phyloP scores from a whole-genome alignment of 805 yeast genomes.

The Lachancea thermotolerans region DNA sequence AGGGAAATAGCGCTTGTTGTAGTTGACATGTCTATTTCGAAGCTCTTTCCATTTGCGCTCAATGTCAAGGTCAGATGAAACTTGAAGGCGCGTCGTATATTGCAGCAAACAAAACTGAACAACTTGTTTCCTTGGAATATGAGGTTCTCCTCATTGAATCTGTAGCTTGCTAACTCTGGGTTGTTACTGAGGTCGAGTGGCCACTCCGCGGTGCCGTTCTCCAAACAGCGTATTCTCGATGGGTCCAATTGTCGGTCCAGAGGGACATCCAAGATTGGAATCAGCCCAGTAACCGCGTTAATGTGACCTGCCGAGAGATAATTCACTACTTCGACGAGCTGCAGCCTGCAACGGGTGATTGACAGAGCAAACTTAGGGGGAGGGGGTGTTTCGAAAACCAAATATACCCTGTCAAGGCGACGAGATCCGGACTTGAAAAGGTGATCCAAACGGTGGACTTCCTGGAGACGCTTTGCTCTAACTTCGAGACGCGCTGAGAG shows the following conservation, averaged over 20 bases:
- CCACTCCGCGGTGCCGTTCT: conserved; percentile 3
- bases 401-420: conserved; percentile 21
- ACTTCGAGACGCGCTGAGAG: conserved; percentile 16
- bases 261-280: conserved; percentile 18
- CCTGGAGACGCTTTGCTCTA: conserved; percentile 15
- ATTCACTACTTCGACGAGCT: conserved; percentile 22
- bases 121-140: conserved; percentile 28
- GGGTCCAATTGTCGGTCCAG: not conserved
- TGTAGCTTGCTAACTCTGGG: conserved; percentile 4
- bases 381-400: conserved; percentile 7
- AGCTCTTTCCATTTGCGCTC: conserved; percentile 16
- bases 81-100: conserved; percentile 23
- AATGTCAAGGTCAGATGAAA: conserved; percentile 25
- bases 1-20: conserved; percentile 16
- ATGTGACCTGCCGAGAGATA: conserved; percentile 26
- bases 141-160: conserved; percentile 28
- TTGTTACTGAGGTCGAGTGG: not conserved
- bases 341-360: conserved; percentile 10
- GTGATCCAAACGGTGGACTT: conserved; percentile 19
- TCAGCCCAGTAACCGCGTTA: conserved; percentile 16
- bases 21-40: conserved; percentile 23
- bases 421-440: conserved; percentile 21
- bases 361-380: not conserved
- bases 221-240: not conserved
- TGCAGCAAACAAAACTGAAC: conserved; percentile 27